Conservation (phyloP, 306 rosid species). For the Medicago truncatula region DNA sequence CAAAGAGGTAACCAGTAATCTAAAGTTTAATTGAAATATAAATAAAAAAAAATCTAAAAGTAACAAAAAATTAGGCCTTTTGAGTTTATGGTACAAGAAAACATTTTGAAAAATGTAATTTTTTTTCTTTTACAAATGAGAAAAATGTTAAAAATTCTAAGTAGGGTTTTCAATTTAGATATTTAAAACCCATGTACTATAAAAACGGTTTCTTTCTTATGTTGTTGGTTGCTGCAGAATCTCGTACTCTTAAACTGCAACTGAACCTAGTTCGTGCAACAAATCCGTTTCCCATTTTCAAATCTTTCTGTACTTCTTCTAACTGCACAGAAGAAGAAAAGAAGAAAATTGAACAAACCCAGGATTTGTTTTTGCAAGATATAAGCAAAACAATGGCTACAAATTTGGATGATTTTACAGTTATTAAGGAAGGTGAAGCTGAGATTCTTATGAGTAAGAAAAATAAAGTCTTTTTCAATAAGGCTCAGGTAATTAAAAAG, state of each 20-base stretch:
- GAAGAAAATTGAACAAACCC: constrained; percentile 33
- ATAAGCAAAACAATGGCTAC: constrained; percentile 59
- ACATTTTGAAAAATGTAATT: neutral
- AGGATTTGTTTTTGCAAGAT: constrained; percentile 48
- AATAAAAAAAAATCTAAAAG: neutral
- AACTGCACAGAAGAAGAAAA: neutral
- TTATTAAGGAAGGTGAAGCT: constrained; percentile 97
- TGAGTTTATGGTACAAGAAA: neutral
- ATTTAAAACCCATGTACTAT: constrained; percentile 25
- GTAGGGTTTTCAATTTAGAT: constrained; percentile 24
- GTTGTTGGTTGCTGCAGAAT: constrained; percentile 13
- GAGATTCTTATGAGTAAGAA: constrained; percentile 96
- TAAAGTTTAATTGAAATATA: neutral
- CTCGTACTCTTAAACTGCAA: constrained; percentile 39
- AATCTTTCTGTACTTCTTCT: constrained; percentile 16
- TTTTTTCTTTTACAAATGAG: neutral
- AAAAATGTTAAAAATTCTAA: neutral
- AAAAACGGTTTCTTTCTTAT: constrained; percentile 2
- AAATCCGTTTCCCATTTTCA: constrained; percentile 12
- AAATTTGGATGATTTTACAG: constrained; percentile 68
- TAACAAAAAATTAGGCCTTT: neutral
- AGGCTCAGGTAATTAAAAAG: constrained; percentile 69
- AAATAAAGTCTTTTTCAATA: constrained; percentile 88
- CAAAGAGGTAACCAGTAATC: neutral
- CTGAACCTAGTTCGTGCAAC: constrained; percentile 10